Base-by-base conservation (phyloP, 2,329 filamentous ascomycete species). In the Paramyrothecium sp. region DNA sequence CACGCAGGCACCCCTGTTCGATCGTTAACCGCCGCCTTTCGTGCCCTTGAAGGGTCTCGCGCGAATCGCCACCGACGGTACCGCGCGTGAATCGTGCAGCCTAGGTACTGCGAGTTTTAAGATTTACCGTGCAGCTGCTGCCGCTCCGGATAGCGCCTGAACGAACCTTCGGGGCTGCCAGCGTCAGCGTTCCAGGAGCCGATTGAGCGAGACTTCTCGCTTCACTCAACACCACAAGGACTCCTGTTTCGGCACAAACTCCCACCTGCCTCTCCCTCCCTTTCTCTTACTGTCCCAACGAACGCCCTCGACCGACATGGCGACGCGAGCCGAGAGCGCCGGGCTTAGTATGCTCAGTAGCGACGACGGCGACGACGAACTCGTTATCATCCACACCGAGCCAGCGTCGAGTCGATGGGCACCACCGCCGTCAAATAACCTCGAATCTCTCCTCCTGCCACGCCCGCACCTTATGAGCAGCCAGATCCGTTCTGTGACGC, bases 361-460 rank as follows among this genome's bases (percentile, higher is more conserved):
- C 49, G 54, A 53, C 30, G 57, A 57, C 21, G 63, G 65, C 16
- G 58, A 63, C 13, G 61, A 65, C 7, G 23, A 64, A 10, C 46
- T 65, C 11, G 60, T 62, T 38, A 21, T 67, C 3, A 49, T 51
- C n/a, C 49, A 56, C 51, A 53, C 26, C 47, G 33, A 56, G 44
- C 46, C 30, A 17, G n/a, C 38, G 38, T 7, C 13, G 38, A 44
- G 13, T 19, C 38, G n/a, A 16, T 4, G 38, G 13, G 13, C 38
- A 12, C 5, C 51, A 54, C 3, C 38, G 38, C 5, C 53, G 52
- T 2, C 54, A 23, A 34, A 20, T 20, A 53, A 30, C 23, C 20
- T 52, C 48, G 56, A 48, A 47, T 56, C 57, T 22, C 54, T 64
- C n/a, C 59, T 61, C 26, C 62, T 65, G 8, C 64, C 63, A 22